A percentile compares a stretch with the other conserved stretches of the same genome.
Evolutionary conservation across 441 rosid species (phyloP).

Genomic region (Adansonia rubrostipa): DNA sequence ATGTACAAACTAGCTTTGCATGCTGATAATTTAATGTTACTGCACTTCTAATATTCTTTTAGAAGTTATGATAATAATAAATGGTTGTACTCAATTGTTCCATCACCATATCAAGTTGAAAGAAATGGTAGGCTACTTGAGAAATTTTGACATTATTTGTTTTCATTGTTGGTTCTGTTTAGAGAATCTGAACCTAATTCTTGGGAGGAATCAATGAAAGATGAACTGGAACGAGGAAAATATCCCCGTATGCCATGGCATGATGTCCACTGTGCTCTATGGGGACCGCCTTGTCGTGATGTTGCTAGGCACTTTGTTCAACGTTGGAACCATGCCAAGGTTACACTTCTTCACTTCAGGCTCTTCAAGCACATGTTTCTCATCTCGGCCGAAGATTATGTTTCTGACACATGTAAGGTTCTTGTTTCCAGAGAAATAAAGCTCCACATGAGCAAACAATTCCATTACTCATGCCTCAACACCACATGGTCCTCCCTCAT

Average conservation of each 20-base stretch:
- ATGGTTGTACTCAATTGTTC: background rate
- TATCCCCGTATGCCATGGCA: slow-evolving; percentile 90
- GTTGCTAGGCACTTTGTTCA: slow-evolving; percentile 76
- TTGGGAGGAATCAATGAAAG: slow-evolving; percentile 79
- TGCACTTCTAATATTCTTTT: background rate
- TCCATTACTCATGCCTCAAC: slow-evolving; percentile 80
- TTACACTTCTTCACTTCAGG: slow-evolving; percentile 21
- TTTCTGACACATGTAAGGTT: slow-evolving; percentile 24
- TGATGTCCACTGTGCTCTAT: slow-evolving; percentile 79
- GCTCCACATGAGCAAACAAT: slow-evolving; percentile 68
- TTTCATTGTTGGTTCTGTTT: slow-evolving; percentile 17
- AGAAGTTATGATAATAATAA: background rate
- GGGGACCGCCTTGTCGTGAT: slow-evolving; percentile 86
- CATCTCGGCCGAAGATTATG: background rate
- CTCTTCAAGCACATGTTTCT: slow-evolving; percentile 5
- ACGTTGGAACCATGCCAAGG: slow-evolving; percentile 87
- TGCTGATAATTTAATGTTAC: background rate
- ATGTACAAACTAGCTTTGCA: background rate
- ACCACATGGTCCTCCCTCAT: slow-evolving; percentile 84
- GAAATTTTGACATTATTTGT: slow-evolving; percentile 16
- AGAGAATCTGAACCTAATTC: slow-evolving; percentile 87
- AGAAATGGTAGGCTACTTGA: slow-evolving; percentile 1
- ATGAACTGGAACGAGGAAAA: slow-evolving; percentile 66
- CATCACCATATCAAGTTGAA: background rate
- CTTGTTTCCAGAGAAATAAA: slow-evolving; percentile 61